Evolutionary conservation across 225 moss, liverwort and hornwort genomes (phyloP).

Genomic region (Lunularia cruciata): DNA sequence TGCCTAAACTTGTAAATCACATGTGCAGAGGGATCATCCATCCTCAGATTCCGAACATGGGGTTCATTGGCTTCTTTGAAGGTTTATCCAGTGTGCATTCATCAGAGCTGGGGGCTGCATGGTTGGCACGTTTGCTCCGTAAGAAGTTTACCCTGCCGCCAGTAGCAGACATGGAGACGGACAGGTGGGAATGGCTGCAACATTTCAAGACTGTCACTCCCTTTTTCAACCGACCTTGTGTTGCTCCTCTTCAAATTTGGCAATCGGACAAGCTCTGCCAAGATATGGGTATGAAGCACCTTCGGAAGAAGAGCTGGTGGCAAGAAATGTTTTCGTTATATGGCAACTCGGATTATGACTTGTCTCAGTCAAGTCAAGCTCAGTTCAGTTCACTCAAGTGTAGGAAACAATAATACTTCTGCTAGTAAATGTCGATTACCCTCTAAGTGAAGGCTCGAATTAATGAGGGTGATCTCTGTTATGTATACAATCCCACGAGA

Average conservation of each 20-base stretch:
- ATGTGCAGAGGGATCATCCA: conserved; percentile 48
- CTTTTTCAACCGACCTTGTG: conserved; percentile 33
- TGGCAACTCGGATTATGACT: conserved; percentile 34
- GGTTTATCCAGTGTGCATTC: conserved; percentile 47
- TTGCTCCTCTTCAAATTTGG: conserved; percentile 34
- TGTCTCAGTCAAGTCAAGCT: neutral
- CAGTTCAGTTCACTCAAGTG: too few relatives aligned
- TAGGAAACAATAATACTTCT: too few relatives aligned
- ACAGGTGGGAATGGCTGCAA: conserved; percentile 32
- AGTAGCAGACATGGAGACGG: conserved; percentile 35
- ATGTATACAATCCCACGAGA: too few relatives aligned
- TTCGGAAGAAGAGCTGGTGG: conserved; percentile 33
- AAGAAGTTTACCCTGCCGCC: conserved; percentile 34
- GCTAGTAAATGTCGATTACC: too few relatives aligned
- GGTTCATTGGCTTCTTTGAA: conserved; percentile 43
- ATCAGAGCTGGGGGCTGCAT: conserved; percentile 38
- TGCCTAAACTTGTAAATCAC: too few relatives aligned
- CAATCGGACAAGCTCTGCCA: conserved; percentile 45
- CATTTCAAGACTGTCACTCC: conserved; percentile 20
- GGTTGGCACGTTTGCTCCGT: conserved; percentile 36
- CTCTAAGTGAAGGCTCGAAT: too few relatives aligned
- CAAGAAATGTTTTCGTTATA: conserved; percentile 46
- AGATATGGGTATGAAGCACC: conserved; percentile 32
- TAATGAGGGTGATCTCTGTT: too few relatives aligned
- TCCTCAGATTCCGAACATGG: conserved; percentile 48